Conservation (phyloP, 2,329 filamentous ascomycete genomes). For the Metarhizium anisopliae region DNA sequence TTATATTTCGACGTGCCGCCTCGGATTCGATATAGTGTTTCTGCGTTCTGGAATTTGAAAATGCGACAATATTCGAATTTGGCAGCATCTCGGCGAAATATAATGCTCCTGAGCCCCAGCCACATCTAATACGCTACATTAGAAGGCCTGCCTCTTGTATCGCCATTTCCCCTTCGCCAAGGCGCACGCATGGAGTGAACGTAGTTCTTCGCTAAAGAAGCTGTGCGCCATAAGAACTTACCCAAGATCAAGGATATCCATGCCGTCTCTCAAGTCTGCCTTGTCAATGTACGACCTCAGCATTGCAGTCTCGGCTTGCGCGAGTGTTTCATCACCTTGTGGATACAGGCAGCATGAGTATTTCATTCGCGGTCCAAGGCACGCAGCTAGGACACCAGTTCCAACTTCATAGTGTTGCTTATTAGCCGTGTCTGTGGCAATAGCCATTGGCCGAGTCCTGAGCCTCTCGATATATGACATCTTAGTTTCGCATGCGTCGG, state of each 20-base stretch:
- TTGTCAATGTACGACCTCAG: constrained; percentile 52
- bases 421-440: constrained; percentile 57
- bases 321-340: constrained; percentile 52
- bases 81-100: constrained; percentile 59
- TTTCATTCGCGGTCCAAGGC: constrained; percentile 62
- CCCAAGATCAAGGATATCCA: constrained; percentile 55
- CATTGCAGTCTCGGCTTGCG: constrained; percentile 59
- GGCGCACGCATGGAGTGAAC: not conserved
- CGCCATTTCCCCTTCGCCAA: not conserved
- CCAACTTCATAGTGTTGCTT: constrained; percentile 66
- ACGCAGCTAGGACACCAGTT: constrained; percentile 51
- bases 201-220: not conserved
- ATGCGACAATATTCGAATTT: constrained; percentile 52
- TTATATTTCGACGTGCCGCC: constrained; percentile 45
- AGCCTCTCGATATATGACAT: constrained; percentile 54
- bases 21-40: constrained; percentile 56
- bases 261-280: constrained; percentile 49
- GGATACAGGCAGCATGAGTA: constrained; percentile 61
- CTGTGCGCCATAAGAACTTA: constrained; percentile 21
- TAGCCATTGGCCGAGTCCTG: constrained; percentile 55
- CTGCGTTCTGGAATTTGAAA: constrained; percentile 62
- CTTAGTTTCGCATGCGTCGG: constrained; percentile 46
- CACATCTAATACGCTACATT: constrained; percentile 38
- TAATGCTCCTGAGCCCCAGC: constrained; percentile 58
- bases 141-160: not conserved